Evolutionary conservation across 768 basidiomycete genomes (phyloP).

Genomic region (Tephrocybe rancida): DNA sequence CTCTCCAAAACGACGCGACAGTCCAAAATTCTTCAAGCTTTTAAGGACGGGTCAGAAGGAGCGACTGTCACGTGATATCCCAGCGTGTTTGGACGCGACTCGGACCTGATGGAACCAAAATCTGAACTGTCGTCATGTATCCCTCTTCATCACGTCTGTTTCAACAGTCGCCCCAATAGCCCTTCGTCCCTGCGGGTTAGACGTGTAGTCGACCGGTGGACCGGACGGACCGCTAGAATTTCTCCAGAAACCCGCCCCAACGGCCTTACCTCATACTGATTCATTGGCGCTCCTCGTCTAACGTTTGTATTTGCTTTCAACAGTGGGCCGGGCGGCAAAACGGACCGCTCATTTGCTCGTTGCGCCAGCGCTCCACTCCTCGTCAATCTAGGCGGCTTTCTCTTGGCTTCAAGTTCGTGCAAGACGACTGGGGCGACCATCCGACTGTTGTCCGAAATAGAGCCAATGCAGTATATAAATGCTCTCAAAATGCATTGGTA

Average conservation of each 20-base stretch:
- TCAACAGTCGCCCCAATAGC: not conserved
- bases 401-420: not conserved
- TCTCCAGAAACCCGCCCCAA: not conserved
- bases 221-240: slow-evolving; percentile 16
- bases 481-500: not conserved
- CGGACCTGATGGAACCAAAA: no score
- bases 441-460: slow-evolving; percentile 9
- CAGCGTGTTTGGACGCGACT: no score
- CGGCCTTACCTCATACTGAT: not conserved
- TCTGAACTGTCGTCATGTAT: not conserved
- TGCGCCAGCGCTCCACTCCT: not conserved
- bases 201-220: not conserved
- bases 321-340: slow-evolving; percentile 10
- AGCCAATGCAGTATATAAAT: slow-evolving; percentile 5
- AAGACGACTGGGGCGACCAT: not conserved
- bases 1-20: no score
- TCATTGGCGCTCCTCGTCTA: not conserved
- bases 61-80: not conserved
- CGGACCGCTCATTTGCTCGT: slow-evolving; percentile 13
- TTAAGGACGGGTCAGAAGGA: not conserved
- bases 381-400: not conserved
- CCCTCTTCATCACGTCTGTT: not conserved
- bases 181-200: not conserved
- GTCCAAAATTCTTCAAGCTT: not conserved
- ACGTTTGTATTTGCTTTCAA: not conserved